Evolutionary conservation across 805 yeast species (phyloP).

Genomic region (Isabelozyma heimii): DNA sequence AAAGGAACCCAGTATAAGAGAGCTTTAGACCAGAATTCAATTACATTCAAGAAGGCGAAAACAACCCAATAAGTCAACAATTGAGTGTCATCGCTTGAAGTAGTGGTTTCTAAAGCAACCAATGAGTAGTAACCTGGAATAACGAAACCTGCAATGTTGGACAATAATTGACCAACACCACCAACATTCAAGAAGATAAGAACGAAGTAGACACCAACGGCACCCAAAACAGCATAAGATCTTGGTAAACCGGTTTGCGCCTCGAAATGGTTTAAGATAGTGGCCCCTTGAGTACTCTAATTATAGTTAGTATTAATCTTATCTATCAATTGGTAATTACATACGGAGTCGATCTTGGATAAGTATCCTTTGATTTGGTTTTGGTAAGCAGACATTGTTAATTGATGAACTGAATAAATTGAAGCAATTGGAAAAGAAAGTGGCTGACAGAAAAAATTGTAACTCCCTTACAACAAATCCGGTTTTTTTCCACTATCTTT

Average conservation of each 20-base stretch:
- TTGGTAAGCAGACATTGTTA: constrained; percentile 41
- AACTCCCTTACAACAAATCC: neutral
- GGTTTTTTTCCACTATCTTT: neutral
- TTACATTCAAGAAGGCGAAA: constrained; percentile 84
- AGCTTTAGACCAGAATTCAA: constrained; percentile 95
- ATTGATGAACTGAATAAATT: neutral
- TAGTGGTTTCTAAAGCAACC: constrained; percentile 71
- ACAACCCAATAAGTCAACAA: constrained; percentile 97
- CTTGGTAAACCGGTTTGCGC: constrained; percentile 62
- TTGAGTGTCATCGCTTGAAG: constrained; percentile 76
- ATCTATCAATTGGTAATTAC: constrained; percentile 16
- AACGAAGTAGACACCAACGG: constrained; percentile 64
- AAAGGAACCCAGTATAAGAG: constrained; percentile 95
- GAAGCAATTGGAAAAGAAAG: neutral
- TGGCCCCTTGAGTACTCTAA: constrained; percentile 31
- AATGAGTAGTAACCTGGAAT: constrained; percentile 89
- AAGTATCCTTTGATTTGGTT: constrained; percentile 47
- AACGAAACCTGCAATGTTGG: constrained; percentile 88
- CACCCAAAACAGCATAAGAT: constrained; percentile 76
- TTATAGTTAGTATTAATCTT: constrained; percentile 9
- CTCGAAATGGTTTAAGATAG: constrained; percentile 37
- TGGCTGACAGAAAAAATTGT: neutral
- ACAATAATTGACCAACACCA: constrained; percentile 90
- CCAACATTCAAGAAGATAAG: constrained; percentile 87
- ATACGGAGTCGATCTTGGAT: constrained; percentile 45